Evolutionary conservation across 75 land plant genomes (phyloP).

Genomic region (Sequoia sempervirens): DNA sequence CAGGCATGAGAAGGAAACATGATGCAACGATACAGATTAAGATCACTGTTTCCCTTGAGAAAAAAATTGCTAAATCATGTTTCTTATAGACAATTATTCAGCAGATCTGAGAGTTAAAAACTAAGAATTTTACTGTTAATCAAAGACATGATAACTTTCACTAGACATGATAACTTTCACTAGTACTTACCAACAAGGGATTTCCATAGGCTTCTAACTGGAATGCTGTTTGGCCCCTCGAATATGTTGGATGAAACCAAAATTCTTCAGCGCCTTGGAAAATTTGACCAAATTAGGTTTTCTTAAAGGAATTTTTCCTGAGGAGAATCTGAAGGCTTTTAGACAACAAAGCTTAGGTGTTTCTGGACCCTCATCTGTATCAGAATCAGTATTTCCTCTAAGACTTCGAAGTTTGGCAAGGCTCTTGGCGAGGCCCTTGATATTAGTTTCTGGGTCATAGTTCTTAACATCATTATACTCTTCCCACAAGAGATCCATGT

Average conservation of each 20-base stretch:
- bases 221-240: not conserved
- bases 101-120: not conserved
- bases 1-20: not conserved
- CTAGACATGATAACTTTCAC: too few species aligned
- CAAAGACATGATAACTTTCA: not conserved
- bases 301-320: constrained; percentile 7
- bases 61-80: not conserved
- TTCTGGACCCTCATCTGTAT: constrained; percentile 9
- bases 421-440: constrained; percentile 6
- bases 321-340: constrained; percentile 4
- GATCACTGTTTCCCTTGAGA: not conserved
- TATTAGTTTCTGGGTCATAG: not conserved
- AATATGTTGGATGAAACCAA: constrained; percentile 9
- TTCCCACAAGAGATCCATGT: constrained; percentile 13
- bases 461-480: constrained; percentile 7
- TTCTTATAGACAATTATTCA: not conserved
- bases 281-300: constrained; percentile 5
- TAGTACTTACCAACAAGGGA: not conserved
- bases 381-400: not conserved
- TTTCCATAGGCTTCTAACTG: not conserved
- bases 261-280: constrained; percentile 8
- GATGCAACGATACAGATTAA: not conserved
- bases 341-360: constrained; percentile 10
- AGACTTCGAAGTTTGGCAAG: constrained; percentile 6
- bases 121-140: not conserved